Base-by-base conservation (phyloP, 2,329 filamentous ascomycete species). In the Fusarium devonianum region DNA sequence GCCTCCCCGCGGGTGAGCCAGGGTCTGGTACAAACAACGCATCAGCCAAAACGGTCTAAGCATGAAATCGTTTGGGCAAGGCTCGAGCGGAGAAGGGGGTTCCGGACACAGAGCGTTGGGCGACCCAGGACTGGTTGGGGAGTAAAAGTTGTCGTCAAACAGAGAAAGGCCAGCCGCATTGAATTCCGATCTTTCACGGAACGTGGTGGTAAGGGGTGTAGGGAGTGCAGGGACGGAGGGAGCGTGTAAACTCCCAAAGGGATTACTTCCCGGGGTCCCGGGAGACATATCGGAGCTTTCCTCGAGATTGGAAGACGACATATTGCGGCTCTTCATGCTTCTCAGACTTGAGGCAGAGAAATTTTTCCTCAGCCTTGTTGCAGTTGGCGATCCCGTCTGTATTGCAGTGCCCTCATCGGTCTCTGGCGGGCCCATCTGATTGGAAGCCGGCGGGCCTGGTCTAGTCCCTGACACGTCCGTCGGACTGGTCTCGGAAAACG, bases 21-120 rank as follows among this genome's bases (percentile, higher is more conserved):
- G 84, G 0, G 92, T 96, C 69, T 97, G 91, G 68, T 94, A 96
- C 18, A 99, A 80, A 54, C 89, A 92, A 44, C 94, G 86, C 90
- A 99, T 96, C 33, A 99, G 79, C 94, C 94, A 99, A 71, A 97
- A 99, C 2, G 94, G 95, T 14, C 94, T 86, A n/a, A 97, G 79
- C 64, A 97, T 81, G 51, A 88, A 87, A 29, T 95, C 91, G 25
- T 88, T 90, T 1, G 94, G 94, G 68, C 95, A 99, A 3, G 94
- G 89, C 67, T 99, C 94, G 5, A 99, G 80, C 0, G 91, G 84
- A 16, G 87, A 81, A 10, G 92, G 92, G 1, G 85, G 82, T 58
- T 91, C 86, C 0, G 76, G 66, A 10, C 78, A 76, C n/a, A 81
- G 69, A 4, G 80, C 76, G 47, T 87, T 86, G 3, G 87, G 84